A percentile compares a stretch with the other conserved stretches of the same genome.
These are phyloP conservation scores for Zopfia rhizophila DNA, from an alignment of 2,329 filamentous ascomycete genomes.

Conservation along the genomic window DNA sequence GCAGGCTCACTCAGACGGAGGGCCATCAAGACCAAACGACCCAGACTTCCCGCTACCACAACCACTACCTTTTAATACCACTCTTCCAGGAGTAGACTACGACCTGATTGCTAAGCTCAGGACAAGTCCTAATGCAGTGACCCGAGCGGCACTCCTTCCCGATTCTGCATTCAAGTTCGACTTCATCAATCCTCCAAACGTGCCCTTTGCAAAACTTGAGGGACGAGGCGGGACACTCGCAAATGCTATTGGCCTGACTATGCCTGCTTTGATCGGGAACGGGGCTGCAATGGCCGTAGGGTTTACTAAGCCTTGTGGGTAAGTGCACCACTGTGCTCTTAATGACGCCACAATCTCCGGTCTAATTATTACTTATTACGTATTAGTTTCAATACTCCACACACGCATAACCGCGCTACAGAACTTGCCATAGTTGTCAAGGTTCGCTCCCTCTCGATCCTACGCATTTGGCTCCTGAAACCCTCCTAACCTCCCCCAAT, in stretches of 20 bases:
- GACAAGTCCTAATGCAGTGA: conserved; percentile 10
- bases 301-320: conserved; percentile 17
- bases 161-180: conserved; percentile 18
- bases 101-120: conserved; percentile 7
- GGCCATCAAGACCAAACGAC: conserved; percentile 10
- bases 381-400: conserved; percentile 59
- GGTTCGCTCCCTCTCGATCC: conserved; percentile 3
- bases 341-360: neutral
- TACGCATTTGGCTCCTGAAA: too few species aligned
- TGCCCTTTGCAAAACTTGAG: conserved; percentile 6
- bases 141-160: conserved; percentile 14
- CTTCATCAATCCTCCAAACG: conserved; percentile 12
- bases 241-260: conserved; percentile 9
- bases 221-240: conserved; percentile 16
- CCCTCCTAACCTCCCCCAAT: too few species aligned
- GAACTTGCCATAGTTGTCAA: conserved; percentile 64
- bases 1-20: too few species aligned
- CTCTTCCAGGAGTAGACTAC: conserved; percentile 9
- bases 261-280: conserved; percentile 13
- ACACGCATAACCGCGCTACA: conserved; percentile 65
- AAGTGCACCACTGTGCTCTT: neutral
- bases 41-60: conserved; percentile 8
- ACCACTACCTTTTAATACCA: conserved; percentile 8
- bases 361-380: neutral
- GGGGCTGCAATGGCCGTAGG: conserved; percentile 14